Percentiles rank a stretch among this genome's conserved stretches.
These are phyloP conservation scores for Plantago coronopus DNA, from an alignment of 305 asterid genomes.

Conservation along the genomic window DNA sequence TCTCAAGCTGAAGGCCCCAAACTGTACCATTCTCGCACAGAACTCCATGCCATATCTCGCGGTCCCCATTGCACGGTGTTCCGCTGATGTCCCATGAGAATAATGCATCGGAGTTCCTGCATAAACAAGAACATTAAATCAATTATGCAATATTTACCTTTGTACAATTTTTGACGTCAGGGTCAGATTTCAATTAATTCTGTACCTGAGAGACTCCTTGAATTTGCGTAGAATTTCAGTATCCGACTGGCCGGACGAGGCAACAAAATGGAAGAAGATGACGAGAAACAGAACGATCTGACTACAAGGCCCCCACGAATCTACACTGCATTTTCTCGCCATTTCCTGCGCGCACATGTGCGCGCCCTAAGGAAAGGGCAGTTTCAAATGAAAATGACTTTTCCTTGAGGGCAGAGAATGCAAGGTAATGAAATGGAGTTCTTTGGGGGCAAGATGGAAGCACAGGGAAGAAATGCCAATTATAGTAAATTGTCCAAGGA, in stretches of 20 bases:
- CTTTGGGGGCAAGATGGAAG: slow-evolving; percentile 34
- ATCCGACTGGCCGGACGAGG: slow-evolving; percentile 32
- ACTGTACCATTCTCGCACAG: slow-evolving; percentile 54
- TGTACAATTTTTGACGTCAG: neutral
- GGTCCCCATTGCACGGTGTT: slow-evolving; percentile 39
- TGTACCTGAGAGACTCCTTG: slow-evolving; percentile 37
- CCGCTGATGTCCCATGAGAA: slow-evolving; percentile 40
- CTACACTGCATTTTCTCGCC: neutral
- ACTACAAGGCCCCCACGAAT: neutral
- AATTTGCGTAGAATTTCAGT: slow-evolving; percentile 52
- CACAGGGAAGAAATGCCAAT: slow-evolving; percentile 25
- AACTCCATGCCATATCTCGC: slow-evolving; percentile 50
- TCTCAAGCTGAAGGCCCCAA: slow-evolving; percentile 72
- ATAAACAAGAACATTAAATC: neutral
- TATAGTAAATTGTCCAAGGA: slow-evolving; percentile 24
- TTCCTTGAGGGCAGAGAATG: slow-evolving; percentile 35
- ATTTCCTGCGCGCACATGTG: slow-evolving; percentile 52
- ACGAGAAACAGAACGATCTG: slow-evolving; percentile 17
- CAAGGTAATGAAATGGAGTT: slow-evolving; percentile 31
- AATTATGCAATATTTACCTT: neutral
- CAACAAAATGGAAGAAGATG: slow-evolving; percentile 20
- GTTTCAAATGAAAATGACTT: slow-evolving; percentile 29
- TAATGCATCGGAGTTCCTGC: slow-evolving; percentile 31
- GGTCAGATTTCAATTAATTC: neutral
- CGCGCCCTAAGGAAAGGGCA: slow-evolving; percentile 60